A percentile compares a stretch with the other conserved stretches of the same genome.
phyloP scores from a whole-genome alignment of 2,329 filamentous ascomycete species.

The Arthroderma sp. region DNA sequence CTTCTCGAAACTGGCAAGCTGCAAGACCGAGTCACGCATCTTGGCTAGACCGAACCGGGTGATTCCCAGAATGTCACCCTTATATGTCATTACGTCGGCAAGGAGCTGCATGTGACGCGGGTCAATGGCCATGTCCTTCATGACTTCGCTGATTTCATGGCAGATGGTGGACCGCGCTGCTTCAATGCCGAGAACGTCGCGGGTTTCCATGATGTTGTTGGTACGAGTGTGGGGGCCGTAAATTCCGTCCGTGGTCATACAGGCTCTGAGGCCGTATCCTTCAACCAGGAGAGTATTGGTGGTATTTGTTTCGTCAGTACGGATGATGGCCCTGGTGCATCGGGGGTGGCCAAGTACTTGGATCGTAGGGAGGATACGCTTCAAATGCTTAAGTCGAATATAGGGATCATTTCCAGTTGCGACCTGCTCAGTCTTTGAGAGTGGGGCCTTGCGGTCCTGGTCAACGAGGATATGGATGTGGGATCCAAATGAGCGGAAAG shows the following conservation, averaged over 20 bases:
- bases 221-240: constrained; percentile 59
- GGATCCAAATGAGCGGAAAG: constrained; percentile 35
- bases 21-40: constrained; percentile 87
- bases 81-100: constrained; percentile 98
- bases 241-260: constrained; percentile 89
- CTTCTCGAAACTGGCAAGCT: constrained; percentile 94
- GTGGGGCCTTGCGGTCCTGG: constrained; percentile 21
- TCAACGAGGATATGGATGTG: constrained; percentile 63
- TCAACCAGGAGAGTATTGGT: constrained; percentile 71
- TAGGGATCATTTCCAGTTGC: constrained; percentile 32
- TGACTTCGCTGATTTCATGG: constrained; percentile 73
- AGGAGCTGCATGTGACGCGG: constrained; percentile 95
- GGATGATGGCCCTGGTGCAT: constrained; percentile 75
- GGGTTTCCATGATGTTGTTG: constrained; percentile 84
- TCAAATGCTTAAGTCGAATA: constrained; percentile 66
- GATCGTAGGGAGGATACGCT: constrained; percentile 67
- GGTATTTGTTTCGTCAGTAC: constrained; percentile 57
- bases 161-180: constrained; percentile 83
- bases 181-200: constrained; percentile 83
- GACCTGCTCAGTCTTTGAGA: constrained; percentile 31
- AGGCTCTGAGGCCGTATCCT: constrained; percentile 77
- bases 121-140: constrained; percentile 91
- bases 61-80: constrained; percentile 91
- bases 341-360: constrained; percentile 82
- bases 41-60: constrained; percentile 92